Percentiles rank a stretch among this genome's conserved stretches.
phyloP scores from a whole-genome alignment of 2,329 filamentous ascomycete species.

The Trichoderma endophyticum region DNA sequence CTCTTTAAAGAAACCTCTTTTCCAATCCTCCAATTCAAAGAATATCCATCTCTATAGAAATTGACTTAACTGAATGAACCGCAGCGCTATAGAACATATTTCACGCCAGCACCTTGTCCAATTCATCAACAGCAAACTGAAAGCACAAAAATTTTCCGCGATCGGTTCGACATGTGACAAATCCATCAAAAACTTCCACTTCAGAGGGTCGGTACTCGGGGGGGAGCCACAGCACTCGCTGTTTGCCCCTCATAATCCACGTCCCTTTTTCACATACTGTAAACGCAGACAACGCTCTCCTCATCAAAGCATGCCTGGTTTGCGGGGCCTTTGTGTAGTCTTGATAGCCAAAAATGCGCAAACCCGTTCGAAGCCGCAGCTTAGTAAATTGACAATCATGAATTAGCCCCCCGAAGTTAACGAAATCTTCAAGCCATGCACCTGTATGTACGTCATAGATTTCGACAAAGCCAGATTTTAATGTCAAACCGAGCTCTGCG shows the following conservation, averaged over 20 bases:
- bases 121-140: not conserved
- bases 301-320: too few relatives aligned
- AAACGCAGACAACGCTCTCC: not conserved
- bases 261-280: fast-evolving
- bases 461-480: not conserved
- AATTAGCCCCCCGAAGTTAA: not conserved
- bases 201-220: not conserved
- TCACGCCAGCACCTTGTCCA: not conserved
- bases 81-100: not conserved
- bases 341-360: not conserved
- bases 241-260: not conserved
- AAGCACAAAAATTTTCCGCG: not conserved
- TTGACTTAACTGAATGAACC: not conserved
- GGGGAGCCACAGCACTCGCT: not conserved
- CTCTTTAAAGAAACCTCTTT: not conserved
- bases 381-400: fast-evolving
- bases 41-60: not conserved
- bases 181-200: not conserved
- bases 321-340: fast-evolving
- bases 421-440: not conserved
- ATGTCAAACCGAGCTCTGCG: not conserved
- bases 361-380: not conserved
- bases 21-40: not conserved
- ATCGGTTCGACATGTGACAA: not conserved
- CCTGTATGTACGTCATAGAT: not conserved